Conservation (phyloP, 805 yeast genomes). For the Jamesozyma jinghongensis region DNA sequence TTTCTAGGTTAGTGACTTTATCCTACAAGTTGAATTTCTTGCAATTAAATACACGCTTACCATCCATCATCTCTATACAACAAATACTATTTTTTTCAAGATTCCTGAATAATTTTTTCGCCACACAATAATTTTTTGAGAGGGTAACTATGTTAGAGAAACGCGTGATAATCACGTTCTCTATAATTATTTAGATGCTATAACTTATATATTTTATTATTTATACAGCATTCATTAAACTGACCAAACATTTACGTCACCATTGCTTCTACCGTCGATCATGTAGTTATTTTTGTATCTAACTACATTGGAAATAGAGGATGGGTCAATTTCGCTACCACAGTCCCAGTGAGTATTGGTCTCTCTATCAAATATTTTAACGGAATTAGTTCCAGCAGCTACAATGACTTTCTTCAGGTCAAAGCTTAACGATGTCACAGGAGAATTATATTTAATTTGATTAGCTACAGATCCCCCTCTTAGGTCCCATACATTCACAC, state of each 20-base stretch:
- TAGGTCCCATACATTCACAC: constrained; percentile 62
- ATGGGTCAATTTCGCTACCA: constrained; percentile 37
- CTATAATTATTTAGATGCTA: too few relatives aligned
- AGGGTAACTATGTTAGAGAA: too few relatives aligned
- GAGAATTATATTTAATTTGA: constrained; percentile 49
- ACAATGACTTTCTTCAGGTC: constrained; percentile 50
- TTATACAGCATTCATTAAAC: too few relatives aligned
- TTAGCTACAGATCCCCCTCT: constrained; percentile 55
- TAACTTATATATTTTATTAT: too few relatives aligned
- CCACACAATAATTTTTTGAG: background rate
- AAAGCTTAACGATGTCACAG: constrained; percentile 48
- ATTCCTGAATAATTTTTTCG: background rate
- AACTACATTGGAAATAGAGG: constrained; percentile 62
- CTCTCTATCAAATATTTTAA: constrained; percentile 49
- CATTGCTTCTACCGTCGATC: constrained; percentile 54
- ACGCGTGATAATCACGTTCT: background rate
- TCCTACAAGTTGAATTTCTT: background rate
- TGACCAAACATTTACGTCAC: constrained; percentile 60
- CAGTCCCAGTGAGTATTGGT: constrained; percentile 45
- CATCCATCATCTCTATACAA: background rate
- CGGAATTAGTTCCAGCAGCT: constrained; percentile 38
- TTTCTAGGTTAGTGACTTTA: background rate
- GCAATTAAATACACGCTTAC: too few relatives aligned
- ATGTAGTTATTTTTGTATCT: constrained; percentile 55
- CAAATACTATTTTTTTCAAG: background rate